Conservation (phyloP, 768 basidiomycete species). For the Podaxis sp. region DNA sequence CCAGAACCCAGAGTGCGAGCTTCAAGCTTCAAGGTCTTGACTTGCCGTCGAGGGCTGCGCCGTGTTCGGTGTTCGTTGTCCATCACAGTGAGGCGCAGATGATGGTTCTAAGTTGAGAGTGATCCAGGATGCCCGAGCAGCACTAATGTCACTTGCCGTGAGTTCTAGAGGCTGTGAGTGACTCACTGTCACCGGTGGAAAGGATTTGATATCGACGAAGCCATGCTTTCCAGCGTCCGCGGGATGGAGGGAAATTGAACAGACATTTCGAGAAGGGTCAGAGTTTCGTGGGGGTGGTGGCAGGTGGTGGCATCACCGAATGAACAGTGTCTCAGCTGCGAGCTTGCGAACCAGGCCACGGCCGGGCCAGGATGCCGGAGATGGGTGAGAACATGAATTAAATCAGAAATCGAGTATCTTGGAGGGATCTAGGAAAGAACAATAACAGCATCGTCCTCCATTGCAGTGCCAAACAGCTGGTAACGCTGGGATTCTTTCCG, state of each 20-base stretch:
- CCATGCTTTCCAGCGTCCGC: slow-evolving; percentile 13
- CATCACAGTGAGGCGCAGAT: background rate
- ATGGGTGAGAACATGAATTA: background rate
- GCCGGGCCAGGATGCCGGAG: slow-evolving; percentile 2
- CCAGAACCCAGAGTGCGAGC: background rate
- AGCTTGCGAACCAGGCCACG: background rate
- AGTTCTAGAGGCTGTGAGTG: background rate
- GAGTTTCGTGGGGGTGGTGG: slow-evolving; percentile 19
- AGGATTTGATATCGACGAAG: background rate
- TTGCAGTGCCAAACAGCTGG: slow-evolving; percentile 32
- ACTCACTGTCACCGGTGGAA: slow-evolving; percentile 8
- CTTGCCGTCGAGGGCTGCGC: background rate
- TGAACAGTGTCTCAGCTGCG: background rate
- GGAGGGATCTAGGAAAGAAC: slow-evolving; percentile 31
- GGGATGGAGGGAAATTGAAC: slow-evolving; percentile 14
- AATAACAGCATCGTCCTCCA: slow-evolving; percentile 39
- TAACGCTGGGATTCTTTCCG: slow-evolving; percentile 15
- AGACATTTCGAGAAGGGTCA: slow-evolving; percentile 20
- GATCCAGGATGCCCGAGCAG: slow-evolving; percentile 3
- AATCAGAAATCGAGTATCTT: slow-evolving; percentile 18
- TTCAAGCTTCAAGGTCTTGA: background rate
- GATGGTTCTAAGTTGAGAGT: background rate
- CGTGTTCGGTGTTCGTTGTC: background rate
- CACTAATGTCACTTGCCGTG: no score
- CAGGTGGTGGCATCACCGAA: background rate